A percentile compares a stretch with the other conserved stretches of the same genome.
These are phyloP conservation scores for Sicyos edulis DNA, from an alignment of 306 rosid genomes.

Conservation along the genomic window DNA sequence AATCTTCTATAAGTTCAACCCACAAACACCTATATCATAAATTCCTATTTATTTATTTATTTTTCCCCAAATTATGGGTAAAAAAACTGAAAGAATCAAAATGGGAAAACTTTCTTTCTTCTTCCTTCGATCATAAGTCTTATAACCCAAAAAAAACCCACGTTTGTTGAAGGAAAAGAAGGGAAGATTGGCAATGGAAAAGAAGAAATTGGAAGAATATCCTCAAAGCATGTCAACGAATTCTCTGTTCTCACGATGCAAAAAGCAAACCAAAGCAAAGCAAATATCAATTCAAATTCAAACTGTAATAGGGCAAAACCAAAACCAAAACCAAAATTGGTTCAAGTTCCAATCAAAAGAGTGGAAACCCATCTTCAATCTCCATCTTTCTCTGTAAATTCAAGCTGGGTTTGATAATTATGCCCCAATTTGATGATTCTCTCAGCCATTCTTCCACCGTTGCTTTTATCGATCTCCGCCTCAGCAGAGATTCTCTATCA, in stretches of 20 bases:
- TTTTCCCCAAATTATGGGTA: background rate
- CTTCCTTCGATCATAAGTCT: background rate
- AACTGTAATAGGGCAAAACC: background rate
- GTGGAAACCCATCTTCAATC: background rate
- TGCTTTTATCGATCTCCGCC: constrained; percentile 51
- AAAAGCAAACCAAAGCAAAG: background rate
- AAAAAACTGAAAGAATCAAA: background rate
- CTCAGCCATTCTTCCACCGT: constrained; percentile 43
- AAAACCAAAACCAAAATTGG: background rate
- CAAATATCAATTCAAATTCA: background rate
- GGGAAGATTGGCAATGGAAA: background rate
- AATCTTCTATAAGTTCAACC: too few species aligned
- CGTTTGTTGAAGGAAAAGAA: too few species aligned
- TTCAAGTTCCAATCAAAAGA: background rate
- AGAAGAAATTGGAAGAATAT: constrained; percentile 4
- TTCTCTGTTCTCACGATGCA: background rate
- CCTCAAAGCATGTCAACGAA: constrained; percentile 6
- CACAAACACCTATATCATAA: too few species aligned
- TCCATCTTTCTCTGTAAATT: background rate
- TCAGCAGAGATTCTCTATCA: constrained; percentile 74
- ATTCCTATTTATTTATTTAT: too few species aligned
- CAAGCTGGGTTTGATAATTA: constrained; percentile 19
- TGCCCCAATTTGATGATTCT: constrained; percentile 23
- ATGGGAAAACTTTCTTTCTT: background rate
- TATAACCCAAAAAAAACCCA: background rate